Evolutionary conservation across 1,139 yeast species (phyloP).

Genomic region (Saccharomycopsis crataegensis): DNA sequence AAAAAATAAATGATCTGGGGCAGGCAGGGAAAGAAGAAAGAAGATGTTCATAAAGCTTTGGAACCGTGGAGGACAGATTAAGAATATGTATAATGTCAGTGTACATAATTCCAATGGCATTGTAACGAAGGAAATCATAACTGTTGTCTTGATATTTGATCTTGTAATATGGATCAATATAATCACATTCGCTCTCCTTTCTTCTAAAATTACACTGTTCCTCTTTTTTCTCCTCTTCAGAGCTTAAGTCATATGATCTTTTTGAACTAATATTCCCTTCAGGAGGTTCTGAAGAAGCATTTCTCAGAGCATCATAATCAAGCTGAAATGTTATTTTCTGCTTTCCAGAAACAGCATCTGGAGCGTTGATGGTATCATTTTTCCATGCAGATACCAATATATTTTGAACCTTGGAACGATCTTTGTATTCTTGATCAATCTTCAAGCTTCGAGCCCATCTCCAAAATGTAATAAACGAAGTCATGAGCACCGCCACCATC

Average conservation of each 20-base stretch:
- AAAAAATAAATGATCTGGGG: conserved; percentile 38
- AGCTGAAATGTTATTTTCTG: neutral
- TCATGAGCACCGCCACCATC: conserved; percentile 32
- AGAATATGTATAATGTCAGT: conserved; percentile 29
- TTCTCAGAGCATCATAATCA: neutral
- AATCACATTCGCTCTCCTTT: conserved; percentile 7
- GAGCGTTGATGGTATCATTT: neutral
- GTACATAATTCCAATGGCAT: conserved; percentile 38
- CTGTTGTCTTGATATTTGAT: conserved; percentile 10
- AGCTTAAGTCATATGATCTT: too few species aligned
- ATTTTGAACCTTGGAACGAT: conserved; percentile 27
- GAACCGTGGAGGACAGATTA: conserved; percentile 37
- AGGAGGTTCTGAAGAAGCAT: conserved; percentile 6
- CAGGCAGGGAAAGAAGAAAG: conserved; percentile 34
- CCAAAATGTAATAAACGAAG: conserved; percentile 37
- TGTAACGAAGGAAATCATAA: conserved; percentile 26
- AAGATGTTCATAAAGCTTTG: conserved; percentile 33
- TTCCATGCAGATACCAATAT: conserved; percentile 7
- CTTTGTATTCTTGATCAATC: conserved; percentile 32
- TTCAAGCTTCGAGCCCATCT: conserved; percentile 40
- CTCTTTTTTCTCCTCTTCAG: conserved; percentile 3
- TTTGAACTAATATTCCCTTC: neutral
- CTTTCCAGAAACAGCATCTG: neutral
- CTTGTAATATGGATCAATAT: conserved; percentile 11
- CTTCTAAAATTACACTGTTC: neutral